phyloP scores from a whole-genome alignment of 345 rosid species.

The Moricandia moricandioides region DNA sequence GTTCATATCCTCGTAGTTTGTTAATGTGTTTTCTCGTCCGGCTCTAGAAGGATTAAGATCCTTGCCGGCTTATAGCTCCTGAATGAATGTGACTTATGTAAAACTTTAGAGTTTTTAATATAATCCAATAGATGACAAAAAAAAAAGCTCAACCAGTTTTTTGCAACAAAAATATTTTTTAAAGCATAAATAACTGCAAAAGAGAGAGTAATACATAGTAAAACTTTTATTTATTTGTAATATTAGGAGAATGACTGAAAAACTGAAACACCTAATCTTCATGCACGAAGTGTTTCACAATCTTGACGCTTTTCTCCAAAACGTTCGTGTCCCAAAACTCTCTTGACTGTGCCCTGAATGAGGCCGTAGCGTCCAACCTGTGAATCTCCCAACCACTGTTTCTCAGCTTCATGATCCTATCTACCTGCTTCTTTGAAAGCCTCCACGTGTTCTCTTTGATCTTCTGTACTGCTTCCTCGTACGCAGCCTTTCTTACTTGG shows the following conservation, averaged over 20 bases:
- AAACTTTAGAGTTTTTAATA: too few species aligned
- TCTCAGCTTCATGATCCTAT: conserved; percentile 57
- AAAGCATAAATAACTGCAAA: neutral
- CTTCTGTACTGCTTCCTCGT: conserved; percentile 48
- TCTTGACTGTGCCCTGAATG: conserved; percentile 44
- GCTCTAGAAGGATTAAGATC: too few species aligned
- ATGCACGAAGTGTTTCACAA: conserved; percentile 63
- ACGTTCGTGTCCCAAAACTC: conserved; percentile 68
- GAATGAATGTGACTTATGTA: too few species aligned
- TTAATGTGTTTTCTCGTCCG: too few species aligned
- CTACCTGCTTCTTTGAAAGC: conserved; percentile 58
- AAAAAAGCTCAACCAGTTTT: too few species aligned
- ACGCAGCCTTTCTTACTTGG: conserved; percentile 25
- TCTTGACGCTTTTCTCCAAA: conserved; percentile 61
- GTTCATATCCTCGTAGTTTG: too few species aligned
- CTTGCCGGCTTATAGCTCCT: too few species aligned
- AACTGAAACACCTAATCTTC: neutral
- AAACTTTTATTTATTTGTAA: neutral
- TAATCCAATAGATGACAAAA: too few species aligned
- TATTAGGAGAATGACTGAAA: neutral
- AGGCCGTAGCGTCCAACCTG: conserved; percentile 62
- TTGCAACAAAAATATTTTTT: neutral
- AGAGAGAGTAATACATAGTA: neutral
- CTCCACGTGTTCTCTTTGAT: conserved; percentile 54
- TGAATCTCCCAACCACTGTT: conserved; percentile 64